Percentiles rank a stretch among this genome's conserved stretches.
phyloP scores from a whole-genome alignment of 208 protist species.

The Leishmania mexicana region DNA sequence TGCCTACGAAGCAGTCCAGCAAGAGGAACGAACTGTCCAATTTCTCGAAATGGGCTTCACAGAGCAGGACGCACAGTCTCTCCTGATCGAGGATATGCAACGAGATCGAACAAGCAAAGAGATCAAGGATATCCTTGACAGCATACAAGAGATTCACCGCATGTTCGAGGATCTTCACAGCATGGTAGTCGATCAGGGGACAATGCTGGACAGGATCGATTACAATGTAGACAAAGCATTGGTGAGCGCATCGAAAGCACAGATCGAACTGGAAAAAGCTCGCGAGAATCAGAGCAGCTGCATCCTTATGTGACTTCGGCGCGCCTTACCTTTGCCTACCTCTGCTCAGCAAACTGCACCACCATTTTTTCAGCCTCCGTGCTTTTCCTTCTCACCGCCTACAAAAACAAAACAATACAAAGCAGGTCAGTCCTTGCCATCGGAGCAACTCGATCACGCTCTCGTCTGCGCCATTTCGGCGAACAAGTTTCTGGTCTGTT shows the following conservation, averaged over 20 bases:
- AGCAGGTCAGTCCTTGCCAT: not conserved
- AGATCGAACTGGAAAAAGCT: slow-evolving; percentile 83
- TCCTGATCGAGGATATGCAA: slow-evolving; percentile 70
- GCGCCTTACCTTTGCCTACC: slow-evolving; percentile 3
- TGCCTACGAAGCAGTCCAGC: slow-evolving; percentile 50
- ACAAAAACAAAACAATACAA: not conserved
- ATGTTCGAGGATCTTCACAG: slow-evolving; percentile 85
- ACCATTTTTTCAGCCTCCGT: slow-evolving; percentile 5
- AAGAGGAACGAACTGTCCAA: slow-evolving; percentile 64
- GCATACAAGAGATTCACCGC: slow-evolving; percentile 83
- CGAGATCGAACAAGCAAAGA: slow-evolving; percentile 69
- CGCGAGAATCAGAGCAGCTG: slow-evolving; percentile 68
- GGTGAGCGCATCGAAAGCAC: slow-evolving; percentile 49
- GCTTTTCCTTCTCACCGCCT: not conserved
- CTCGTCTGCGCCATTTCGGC: not conserved
- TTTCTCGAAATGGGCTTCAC: slow-evolving; percentile 85
- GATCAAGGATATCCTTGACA: slow-evolving; percentile 77
- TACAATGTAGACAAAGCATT: slow-evolving; percentile 84
- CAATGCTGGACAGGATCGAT: slow-evolving; percentile 93
- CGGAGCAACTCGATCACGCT: not conserved
- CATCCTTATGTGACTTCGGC: slow-evolving; percentile 40
- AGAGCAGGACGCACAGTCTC: slow-evolving; percentile 69
- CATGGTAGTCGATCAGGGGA: slow-evolving; percentile 88
- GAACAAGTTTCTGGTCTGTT: not conserved
- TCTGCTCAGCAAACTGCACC: slow-evolving; percentile 1